Base-by-base conservation (phyloP, 305 asterid genomes). In the Solanum hybrid region DNA sequence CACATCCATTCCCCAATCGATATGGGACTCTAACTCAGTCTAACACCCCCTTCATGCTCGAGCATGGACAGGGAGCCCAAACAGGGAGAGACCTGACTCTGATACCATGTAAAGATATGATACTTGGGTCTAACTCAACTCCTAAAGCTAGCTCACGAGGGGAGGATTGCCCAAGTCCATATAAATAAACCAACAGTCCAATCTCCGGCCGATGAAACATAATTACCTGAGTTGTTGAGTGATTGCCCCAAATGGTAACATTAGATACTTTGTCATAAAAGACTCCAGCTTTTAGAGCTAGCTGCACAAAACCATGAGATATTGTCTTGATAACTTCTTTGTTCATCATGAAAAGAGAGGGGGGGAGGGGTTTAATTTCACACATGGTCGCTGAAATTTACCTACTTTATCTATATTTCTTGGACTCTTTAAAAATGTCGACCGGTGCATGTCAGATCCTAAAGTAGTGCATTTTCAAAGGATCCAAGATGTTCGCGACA, bases 221-320 rank as follows among this genome's bases (percentile, higher is more conserved):
- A 92, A 79, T 68, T 33, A 96, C 99, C 98, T 98, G 99, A 93
- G 99, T 98, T 26, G 99, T 97, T 12, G 99, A 98, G 95, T 98
- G 99, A 92, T 98, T 98, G 22, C 99, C 99, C 99, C 99, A 98
- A 32, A 98, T 98, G 88, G 99, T 98, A 93, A 97, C 90, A 84
- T 98, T 97, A 0, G 99, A 96, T 72, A 98, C 98, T 93, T 95
- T 89, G 92, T 98, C 99, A 87, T 98, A 98, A 91, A 98, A 98
- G 10, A 98, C 99, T 89, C 98, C 99, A 1, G 99, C 99, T 91
- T 98, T 98, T 27, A 97, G 91, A 81, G 99, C 99, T 89, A 98
- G 93, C 99, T 97, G 95, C 90, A 92, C 41, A 81, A 38, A 70
- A 89, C 70, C 89, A 90, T n/a, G 45, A 81, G 37, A 86, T 51